Percentiles rank a stretch among this genome's conserved stretches.
Conservation (phyloP, 2,329 filamentous ascomycete species). For the Trichothecium sympodiale region DNA sequence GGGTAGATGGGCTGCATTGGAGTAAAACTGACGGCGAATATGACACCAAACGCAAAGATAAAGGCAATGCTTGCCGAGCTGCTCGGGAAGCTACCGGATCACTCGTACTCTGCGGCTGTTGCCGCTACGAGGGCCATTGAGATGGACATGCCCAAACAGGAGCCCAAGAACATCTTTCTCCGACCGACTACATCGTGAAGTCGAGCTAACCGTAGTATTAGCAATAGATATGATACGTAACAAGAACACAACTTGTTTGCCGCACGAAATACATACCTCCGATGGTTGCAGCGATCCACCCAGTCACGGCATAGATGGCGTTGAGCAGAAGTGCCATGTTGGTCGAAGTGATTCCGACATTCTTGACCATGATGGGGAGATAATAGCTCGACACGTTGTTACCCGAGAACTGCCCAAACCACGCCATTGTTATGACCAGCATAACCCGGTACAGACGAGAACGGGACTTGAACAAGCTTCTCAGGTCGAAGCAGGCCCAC, state of each 20-base stretch:
- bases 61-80: conserved; percentile 24
- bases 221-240: no score
- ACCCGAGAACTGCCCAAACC: conserved; percentile 28
- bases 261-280: conserved; percentile 11
- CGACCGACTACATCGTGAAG: conserved; percentile 28
- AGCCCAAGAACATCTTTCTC: conserved; percentile 26
- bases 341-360: conserved; percentile 23
- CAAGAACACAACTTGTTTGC: not conserved
- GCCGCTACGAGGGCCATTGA: conserved; percentile 24
- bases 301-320: conserved; percentile 24
- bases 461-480: conserved; percentile 22
- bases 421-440: conserved; percentile 25
- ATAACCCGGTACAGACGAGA: conserved; percentile 24
- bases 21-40: conserved; percentile 22
- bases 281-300: conserved; percentile 22
- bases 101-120: conserved; percentile 20
- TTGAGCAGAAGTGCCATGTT: conserved; percentile 26
- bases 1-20: conserved; percentile 22
- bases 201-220: conserved; percentile 11
- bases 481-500: conserved; percentile 24
- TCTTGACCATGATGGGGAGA: conserved; percentile 22
- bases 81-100: conserved; percentile 18
- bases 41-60: conserved; percentile 26
- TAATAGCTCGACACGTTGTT: conserved; percentile 24
- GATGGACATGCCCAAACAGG: conserved; percentile 22